Evolutionary conservation across 352 stramenopile genomes (phyloP), one percentile per base, ranked within the genome.

Genomic region (Hyaloperonospora arabidopsidis): DNA sequence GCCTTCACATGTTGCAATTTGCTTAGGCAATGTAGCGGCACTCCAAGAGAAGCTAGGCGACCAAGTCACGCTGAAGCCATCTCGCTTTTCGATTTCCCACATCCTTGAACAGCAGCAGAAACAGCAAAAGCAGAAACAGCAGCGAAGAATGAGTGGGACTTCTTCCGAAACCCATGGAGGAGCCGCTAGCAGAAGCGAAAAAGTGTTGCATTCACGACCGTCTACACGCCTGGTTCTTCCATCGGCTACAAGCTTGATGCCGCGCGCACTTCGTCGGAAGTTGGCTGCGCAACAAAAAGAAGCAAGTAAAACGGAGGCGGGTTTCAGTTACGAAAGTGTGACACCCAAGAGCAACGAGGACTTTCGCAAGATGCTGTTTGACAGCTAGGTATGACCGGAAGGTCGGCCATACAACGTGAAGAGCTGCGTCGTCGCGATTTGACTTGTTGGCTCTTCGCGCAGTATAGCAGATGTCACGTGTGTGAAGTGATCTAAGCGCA

Each of bases 321-420:
- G 17, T 22, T 22, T 50, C 47, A 18, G 13, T 22, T 18, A 17
- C 8, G 22, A 23, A 21, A 46, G 28, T 18, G 55, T 66, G 18
- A 73, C 47, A 19, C 67, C 73, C 2, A 86, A 85, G 61, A 80
- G 68, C n/a, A 88, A 88, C 54, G 78, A 74, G 13, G 78, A 88
- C 29, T 88, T 88, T 28, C 78, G 78, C 39, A 76, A 80, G 39
- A 62, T 88, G 54, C 57, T 88, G 40, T 60, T 84, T 7, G 2
- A 32, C 2, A 41, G 78, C 72, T 41, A 70, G 70, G 54, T 75
- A 70, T 32, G 25, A 32, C 8, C 25, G 25, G 8, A 32, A 32
- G 25, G 25, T 32, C 25, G 8, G 25, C 8, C 25, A 32, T 32
- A 32, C 25, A 32, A 32, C 8, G 25, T 32, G 25, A 32, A 32